phyloP scores from a whole-genome alignment of 2,329 filamentous ascomycete genomes.

The Graphium sp. region DNA sequence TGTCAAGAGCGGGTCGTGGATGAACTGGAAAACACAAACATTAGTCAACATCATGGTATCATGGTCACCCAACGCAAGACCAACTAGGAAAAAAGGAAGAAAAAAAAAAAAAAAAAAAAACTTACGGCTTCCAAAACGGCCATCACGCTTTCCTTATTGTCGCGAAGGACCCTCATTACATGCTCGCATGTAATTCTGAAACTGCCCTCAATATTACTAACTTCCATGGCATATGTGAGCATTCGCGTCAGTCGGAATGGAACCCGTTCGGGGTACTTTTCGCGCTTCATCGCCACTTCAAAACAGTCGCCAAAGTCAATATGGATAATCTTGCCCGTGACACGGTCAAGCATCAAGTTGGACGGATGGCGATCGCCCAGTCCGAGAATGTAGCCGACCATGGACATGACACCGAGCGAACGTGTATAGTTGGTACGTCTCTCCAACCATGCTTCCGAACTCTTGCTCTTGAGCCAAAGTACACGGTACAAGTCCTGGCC shows the following conservation, averaged over 20 bases:
- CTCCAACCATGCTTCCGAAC: slow-evolving; percentile 93
- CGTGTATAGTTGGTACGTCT: slow-evolving; percentile 97
- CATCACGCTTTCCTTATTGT: slow-evolving; percentile 98
- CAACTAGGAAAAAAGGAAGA: not conserved
- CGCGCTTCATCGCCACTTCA: slow-evolving; percentile 97
- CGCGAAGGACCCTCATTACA: slow-evolving; percentile 89
- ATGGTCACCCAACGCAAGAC: not conserved
- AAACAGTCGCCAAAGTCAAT: slow-evolving; percentile 99
- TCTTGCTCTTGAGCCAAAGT: slow-evolving; percentile 97
- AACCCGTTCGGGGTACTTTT: slow-evolving; percentile 95
- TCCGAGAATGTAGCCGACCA: slow-evolving; percentile 99
- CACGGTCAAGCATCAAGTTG: slow-evolving; percentile 91
- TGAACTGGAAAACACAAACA: slow-evolving; percentile 49
- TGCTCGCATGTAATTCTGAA: slow-evolving; percentile 98
- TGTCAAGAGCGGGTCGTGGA: slow-evolving; percentile 95
- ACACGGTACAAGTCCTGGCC: slow-evolving; percentile 97
- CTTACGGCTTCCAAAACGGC: slow-evolving; percentile 91
- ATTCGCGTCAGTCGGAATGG: slow-evolving; percentile 96
- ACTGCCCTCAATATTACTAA: slow-evolving; percentile 97
- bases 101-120: slow-evolving; percentile 10
- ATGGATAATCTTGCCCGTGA: slow-evolving; percentile 93
- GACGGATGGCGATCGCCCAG: slow-evolving; percentile 93
- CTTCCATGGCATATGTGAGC: slow-evolving; percentile 99
- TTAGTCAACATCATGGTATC: slow-evolving; percentile 3
- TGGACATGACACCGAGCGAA: slow-evolving; percentile 97